Evolutionary conservation across 129 eudicot species (phyloP).

Genomic region (Cynara cardunculus): DNA sequence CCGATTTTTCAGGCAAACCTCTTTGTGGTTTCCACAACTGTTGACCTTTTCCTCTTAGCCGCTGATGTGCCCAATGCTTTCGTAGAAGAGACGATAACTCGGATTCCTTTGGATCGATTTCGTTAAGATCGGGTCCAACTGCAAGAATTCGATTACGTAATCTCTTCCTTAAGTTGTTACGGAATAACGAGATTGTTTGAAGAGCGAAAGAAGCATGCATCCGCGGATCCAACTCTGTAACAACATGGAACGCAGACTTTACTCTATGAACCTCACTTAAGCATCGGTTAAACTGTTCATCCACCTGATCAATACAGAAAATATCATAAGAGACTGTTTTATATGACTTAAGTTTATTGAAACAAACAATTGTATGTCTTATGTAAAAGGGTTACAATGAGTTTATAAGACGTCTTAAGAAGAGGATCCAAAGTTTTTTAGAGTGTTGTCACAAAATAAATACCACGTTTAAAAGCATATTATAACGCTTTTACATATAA

Average conservation of each 20-base stretch:
- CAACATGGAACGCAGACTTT: conserved; percentile 64
- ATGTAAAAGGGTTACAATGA: not conserved
- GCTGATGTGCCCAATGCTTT: not conserved
- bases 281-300: conserved; percentile 54
- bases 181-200: conserved; percentile 45
- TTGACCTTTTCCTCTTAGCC: not conserved
- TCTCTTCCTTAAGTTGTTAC: conserved; percentile 53
- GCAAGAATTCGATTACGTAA: conserved; percentile 56
- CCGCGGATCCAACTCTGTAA: conserved; percentile 66
- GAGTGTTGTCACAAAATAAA: not conserved
- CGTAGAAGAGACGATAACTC: conserved; percentile 19
- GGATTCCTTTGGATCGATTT: conserved; percentile 22
- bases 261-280: conserved; percentile 64
- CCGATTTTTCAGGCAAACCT: not conserved
- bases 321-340: not conserved
- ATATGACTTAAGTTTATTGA: not conserved
- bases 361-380: not conserved
- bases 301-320: conserved; percentile 31
- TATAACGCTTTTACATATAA: not conserved
- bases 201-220: conserved; percentile 58
- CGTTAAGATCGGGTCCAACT: conserved; percentile 25
- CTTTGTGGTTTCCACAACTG: not conserved
- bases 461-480: not conserved
- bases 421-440: not conserved
- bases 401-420: not conserved